These are phyloP conservation scores for Schizophyllum commune DNA, from an alignment of 1,284 basidiomycete genomes.

Conservation along the genomic window DNA sequence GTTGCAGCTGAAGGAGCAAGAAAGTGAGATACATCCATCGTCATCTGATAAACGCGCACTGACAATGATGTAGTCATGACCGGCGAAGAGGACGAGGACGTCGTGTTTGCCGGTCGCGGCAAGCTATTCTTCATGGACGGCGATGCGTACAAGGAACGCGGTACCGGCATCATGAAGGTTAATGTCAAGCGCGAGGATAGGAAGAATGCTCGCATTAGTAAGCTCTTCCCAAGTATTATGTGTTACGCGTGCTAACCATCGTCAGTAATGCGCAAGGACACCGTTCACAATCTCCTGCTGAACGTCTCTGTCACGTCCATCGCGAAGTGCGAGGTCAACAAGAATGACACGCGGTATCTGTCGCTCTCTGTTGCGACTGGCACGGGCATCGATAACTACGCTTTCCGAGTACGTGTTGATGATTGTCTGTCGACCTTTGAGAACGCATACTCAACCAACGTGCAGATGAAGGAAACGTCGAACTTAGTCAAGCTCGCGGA, in stretches of 20 bases:
- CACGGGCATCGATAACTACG: background rate
- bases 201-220: constrained; percentile 69
- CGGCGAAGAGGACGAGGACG: constrained; percentile 90
- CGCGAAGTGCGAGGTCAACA: background rate
- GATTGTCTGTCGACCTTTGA: background rate
- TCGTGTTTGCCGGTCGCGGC: constrained; percentile 75
- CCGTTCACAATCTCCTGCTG: background rate
- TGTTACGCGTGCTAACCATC: background rate
- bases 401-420: background rate
- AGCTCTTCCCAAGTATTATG: constrained; percentile 15
- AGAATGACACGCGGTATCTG: background rate
- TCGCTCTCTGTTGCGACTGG: background rate
- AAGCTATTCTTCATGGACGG: constrained; percentile 70
- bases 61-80: constrained; percentile 55
- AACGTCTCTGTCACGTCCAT: background rate
- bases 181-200: constrained; percentile 70
- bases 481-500: background rate
- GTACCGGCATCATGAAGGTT: constrained; percentile 75
- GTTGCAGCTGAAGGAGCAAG: constrained; percentile 54
- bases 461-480: background rate
- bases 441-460: background rate
- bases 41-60: constrained; percentile 2
- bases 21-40: constrained; percentile 40
- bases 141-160: constrained; percentile 82
- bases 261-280: background rate